phyloP scores from a whole-genome alignment of 2,329 filamentous ascomycete genomes.

The Aciculosporium take region DNA sequence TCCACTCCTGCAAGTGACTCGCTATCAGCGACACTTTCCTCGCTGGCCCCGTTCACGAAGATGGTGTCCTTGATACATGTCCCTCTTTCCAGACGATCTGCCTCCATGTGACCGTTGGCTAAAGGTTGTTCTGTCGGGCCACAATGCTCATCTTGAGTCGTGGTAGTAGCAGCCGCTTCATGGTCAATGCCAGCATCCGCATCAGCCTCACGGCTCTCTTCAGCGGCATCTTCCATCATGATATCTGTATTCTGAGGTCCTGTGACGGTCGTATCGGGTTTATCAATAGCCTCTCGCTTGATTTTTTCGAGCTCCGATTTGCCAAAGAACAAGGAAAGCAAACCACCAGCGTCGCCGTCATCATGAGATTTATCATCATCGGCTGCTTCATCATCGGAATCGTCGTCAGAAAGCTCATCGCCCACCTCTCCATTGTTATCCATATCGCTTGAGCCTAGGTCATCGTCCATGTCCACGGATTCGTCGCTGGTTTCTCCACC shows the following conservation, averaged over 20 bases:
- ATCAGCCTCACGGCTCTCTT: background rate
- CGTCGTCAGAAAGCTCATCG: slow-evolving; percentile 20
- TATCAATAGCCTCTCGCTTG: slow-evolving; percentile 23
- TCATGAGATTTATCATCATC: slow-evolving; percentile 30
- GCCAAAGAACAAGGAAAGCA: slow-evolving; percentile 44
- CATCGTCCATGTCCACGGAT: slow-evolving; percentile 55
- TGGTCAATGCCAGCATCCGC: background rate
- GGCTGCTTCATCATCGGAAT: slow-evolving; percentile 30
- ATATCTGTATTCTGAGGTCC: slow-evolving; percentile 14
- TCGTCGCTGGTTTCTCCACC: slow-evolving; percentile 43
- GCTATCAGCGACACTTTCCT: background rate
- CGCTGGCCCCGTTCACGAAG: background rate
- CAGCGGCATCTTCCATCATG: slow-evolving; percentile 4
- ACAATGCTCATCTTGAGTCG: slow-evolving; percentile 15
- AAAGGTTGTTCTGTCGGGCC: background rate
- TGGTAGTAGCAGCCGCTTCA: slow-evolving; percentile 9
- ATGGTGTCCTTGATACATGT: background rate
- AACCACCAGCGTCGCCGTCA: slow-evolving; percentile 27
- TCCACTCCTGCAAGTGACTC: background rate
- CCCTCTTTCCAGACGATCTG: background rate
- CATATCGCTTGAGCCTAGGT: slow-evolving; percentile 44
- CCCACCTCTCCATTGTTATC: slow-evolving; percentile 23
- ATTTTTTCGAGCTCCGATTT: slow-evolving; percentile 43
- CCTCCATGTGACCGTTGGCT: background rate
- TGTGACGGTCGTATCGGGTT: background rate